Base-by-base conservation (phyloP, 768 basidiomycete species). In the Tylopilus felleus region DNA sequence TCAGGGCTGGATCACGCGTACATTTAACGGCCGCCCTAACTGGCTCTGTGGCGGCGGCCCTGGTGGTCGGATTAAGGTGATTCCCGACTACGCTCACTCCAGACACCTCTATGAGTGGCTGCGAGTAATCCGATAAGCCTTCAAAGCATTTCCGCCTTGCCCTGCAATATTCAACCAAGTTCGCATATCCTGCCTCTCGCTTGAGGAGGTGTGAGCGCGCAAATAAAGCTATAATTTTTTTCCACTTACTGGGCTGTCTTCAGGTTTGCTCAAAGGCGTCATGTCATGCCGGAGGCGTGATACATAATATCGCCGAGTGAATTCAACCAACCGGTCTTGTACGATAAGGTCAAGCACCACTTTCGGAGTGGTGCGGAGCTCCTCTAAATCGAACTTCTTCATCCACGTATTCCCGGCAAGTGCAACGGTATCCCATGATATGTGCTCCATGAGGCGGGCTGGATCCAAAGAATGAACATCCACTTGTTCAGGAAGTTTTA, bases 301-400 rank as follows among this genome's bases (percentile, higher is more conserved):
- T 19, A 79, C 79, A 61, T 77, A 78, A 65, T 86, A 91, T 42
- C 89, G 77, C 55, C 85, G 75, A 2, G 88, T 90, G 61, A 85
- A 88, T 64, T 89, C 88, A n/a, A 82, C 80, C 71, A 75, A 77
- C 53, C 89, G 77, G 61, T 93, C 90, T 68, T 90, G 88, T 31
- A 94, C 73, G 21, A 93, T 73, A 23, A 83, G 80, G 61, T 90
- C 87, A 47, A 76, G 63, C 19, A 86, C 66, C 46, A 79, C 81
- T 23, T 56, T 55, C 10, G 57, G 44, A 17, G 59, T 48, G 17
- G 58, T 52, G 50, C 50, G 65, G 27, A 72, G 58, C 35, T 73
- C 68, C 29, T 75, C 72, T 45, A 74, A 73, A 56, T 62, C 56
- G 22, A 91, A 73, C 4, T 79, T 75, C 9, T 74, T 70, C 44